Conservation (phyloP, 176 grass and related monocot species). For the Elymus sibiricus region DNA sequence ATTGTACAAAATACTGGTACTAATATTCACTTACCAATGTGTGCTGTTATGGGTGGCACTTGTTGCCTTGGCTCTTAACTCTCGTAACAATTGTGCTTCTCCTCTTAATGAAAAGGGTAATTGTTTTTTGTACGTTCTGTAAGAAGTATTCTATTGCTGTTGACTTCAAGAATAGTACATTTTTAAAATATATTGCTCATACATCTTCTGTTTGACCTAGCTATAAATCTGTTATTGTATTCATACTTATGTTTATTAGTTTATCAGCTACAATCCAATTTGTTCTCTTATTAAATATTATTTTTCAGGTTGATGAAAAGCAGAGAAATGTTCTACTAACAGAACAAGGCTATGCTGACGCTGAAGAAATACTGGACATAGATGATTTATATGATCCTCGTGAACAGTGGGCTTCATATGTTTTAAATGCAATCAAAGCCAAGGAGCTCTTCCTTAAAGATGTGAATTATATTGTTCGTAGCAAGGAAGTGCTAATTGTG, state of each 20-base stretch:
- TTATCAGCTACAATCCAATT: constrained; percentile 1
- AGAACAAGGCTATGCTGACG: constrained; percentile 93
- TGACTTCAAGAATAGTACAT: neutral
- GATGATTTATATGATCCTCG: constrained; percentile 96
- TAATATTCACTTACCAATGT: neutral
- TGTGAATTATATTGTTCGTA: constrained; percentile 96
- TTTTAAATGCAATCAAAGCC: constrained; percentile 97
- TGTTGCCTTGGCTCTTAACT: neutral
- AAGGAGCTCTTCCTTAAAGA: constrained; percentile 97
- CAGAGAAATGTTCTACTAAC: constrained; percentile 92
- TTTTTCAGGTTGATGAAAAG: constrained; percentile 94
- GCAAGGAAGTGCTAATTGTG: constrained; percentile 96
- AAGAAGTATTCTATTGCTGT: neutral
- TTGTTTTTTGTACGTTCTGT: neutral
- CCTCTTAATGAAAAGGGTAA: neutral
- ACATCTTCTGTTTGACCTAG: neutral
- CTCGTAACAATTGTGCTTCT: neutral
- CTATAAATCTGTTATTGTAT: constrained; percentile 7
- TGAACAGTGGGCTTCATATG: constrained; percentile 98
- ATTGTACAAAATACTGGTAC: neutral
- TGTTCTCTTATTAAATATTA: constrained; percentile 21
- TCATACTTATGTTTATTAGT: neutral
- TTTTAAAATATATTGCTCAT: neutral
- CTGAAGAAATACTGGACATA: constrained; percentile 97
- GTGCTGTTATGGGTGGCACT: neutral